Percentiles rank a stretch among this genome's conserved stretches.
These are phyloP conservation scores for Trebouxiophyceae sp. DNA, from an alignment of 163 green algal genomes.

Conservation along the genomic window DNA sequence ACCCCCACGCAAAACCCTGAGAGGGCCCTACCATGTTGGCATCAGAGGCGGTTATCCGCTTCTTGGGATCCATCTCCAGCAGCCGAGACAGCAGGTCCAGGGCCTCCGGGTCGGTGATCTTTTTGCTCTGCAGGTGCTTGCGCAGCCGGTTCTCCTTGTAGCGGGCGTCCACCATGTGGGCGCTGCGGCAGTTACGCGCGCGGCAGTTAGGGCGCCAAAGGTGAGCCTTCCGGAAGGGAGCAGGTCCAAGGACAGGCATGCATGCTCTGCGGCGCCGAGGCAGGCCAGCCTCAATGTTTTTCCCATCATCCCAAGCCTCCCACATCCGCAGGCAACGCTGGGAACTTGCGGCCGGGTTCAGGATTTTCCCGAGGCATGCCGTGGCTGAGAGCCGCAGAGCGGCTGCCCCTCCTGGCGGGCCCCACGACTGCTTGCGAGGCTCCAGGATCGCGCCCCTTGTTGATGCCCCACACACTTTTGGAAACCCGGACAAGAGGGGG, in stretches of 20 bases:
- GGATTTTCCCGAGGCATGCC: too few relatives aligned
- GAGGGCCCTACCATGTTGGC: too few relatives aligned
- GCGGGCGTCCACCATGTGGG: background rate
- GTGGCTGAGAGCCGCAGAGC: too few relatives aligned
- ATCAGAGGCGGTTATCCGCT: constrained; percentile 58
- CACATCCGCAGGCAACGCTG: too few relatives aligned
- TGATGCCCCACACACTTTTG: too few relatives aligned
- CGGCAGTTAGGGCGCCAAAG: background rate
- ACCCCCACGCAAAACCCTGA: background rate
- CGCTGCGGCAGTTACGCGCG: background rate
- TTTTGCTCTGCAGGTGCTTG: constrained; percentile 20
- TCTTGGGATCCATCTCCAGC: constrained; percentile 59
- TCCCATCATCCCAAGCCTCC: too few relatives aligned
- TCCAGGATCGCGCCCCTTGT: too few relatives aligned
- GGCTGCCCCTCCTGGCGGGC: too few relatives aligned
- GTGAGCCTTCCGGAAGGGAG: background rate
- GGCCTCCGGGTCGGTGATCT: constrained; percentile 25
- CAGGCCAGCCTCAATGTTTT: too few relatives aligned
- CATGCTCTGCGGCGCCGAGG: background rate
- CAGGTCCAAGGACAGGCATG: background rate
- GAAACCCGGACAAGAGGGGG: too few relatives aligned
- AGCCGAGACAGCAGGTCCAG: constrained; percentile 63
- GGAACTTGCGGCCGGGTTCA: too few relatives aligned
- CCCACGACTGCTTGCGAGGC: too few relatives aligned
- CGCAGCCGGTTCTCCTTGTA: constrained; percentile 5